Base-by-base conservation (phyloP, 352 stramenopile species). In the Aphanomyces astaci region DNA sequence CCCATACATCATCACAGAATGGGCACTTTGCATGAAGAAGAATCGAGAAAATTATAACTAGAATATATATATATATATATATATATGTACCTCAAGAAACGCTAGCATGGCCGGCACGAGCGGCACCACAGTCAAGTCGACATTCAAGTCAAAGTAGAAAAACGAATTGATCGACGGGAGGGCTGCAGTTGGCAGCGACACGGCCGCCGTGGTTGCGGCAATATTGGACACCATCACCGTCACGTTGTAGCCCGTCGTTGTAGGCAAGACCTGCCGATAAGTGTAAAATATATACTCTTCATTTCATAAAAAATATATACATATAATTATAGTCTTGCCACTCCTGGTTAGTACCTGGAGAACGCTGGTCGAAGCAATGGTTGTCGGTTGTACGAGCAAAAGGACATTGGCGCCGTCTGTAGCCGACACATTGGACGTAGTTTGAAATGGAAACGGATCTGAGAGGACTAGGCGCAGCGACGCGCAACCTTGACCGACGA, bases 61-160 rank as follows among this genome's bases (percentile, higher is more conserved):
- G n/a, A n/a, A n/a, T n/a, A n/a, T n/a, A n/a, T n/a, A n/a, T n/a
- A n/a, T n/a, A n/a, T n/a, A n/a, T n/a, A n/a, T n/a, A n/a, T n/a
- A n/a, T n/a, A n/a, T 49, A 27, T 53, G 27, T 56, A 66, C 60
- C 43, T 66, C 31, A 10, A 56, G 11, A 10, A 17, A 9, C 2
- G 60, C 36, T 13, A 66, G 22, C 60, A 66, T 39, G 9, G 60
- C 60, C n/a, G 60, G 60, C 32, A 66, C 17, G 17, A 66, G 48
- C 48, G 60, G 60, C 13, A 53, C 24, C 9, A 54, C 3, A 5
- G 39, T 31, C 36, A 15, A 15, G 15, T 66, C 60, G 3, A 66
- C 32, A 31, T 53, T 66, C 19, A 39, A 19, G 40, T 66, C 60
- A 51, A 66, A 56, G 48, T 66, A 66, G 2, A 66, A 28, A 32